Evolutionary conservation across 768 basidiomycete species (phyloP), one percentile per base, ranked within the genome.

Genomic region (Cyathus striatus): DNA sequence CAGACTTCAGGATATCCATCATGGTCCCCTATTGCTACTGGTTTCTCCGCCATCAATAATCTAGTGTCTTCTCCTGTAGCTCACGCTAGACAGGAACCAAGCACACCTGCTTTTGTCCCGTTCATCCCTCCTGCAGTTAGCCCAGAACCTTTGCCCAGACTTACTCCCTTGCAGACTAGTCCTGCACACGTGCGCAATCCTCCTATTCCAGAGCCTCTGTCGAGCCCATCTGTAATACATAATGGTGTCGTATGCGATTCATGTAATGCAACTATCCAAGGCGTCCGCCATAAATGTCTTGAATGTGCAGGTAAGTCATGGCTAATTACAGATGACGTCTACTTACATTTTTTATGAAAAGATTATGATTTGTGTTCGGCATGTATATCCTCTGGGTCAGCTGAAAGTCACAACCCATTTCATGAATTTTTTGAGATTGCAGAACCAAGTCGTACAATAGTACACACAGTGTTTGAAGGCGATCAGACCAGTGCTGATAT

Each of bases 251-350:
- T 69, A 6, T 93, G 90, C 58, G 85, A 92, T 58, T 52, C 51
- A 13, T 93, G 90, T 59, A 49, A 70, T 4, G 50, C 61, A 17
- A 72, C 61, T 3, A 69, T 91, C 27, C 64, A 73, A 43, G 90
- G 89, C 9, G 57, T 79, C 42, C 72, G 90, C 34, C 81, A 88
- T 59, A 92, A 91, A 60, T 92, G 90, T 53, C 61, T 88, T 17
- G 83, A 88, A 50, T 91, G 89, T 58, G 68, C 72, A 38, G 72
- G 85, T 86, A 56, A 41, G 72, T 61, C 10, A 10, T 1, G 13
- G 20, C 9, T 13, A 24, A 26, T 23, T 23, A 9, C 18, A 33
- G 23, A 38, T n/a, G 13, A 33, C n/a, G 35, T 10, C 35, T 45
- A 41, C 23, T 33, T 34, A 4, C 42, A 3, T 37, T 36, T 20